Base-by-base conservation (phyloP, 805 yeast species). In the Blastobotrys attinorum region DNA sequence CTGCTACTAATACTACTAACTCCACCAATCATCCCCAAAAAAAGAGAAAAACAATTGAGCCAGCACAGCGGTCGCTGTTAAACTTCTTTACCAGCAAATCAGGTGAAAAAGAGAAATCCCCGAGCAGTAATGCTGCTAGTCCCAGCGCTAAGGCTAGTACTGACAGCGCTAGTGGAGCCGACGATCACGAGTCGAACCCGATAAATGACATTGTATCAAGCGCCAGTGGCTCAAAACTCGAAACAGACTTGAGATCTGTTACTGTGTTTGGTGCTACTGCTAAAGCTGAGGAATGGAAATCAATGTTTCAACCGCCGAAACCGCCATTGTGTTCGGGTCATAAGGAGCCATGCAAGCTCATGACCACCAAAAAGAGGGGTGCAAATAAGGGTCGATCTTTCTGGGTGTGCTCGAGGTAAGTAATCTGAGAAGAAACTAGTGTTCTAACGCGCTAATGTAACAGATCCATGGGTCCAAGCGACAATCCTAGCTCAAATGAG, bases 311-410 rank as follows among this genome's bases (percentile, higher is more conserved):
- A 3, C 47, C 53, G 15, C 52, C 48, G 1, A 36, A 37, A 15
- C 55, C 62, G 1, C 65, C 65, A 2, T 35, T 43, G 1, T 63
- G 67, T 39, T 25, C 40, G 3, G 54, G 37, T 21, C 71, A 66
- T 42, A 35, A 45, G 6, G 65, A 62, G 47, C 66, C 65, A 2
- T 64, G 69, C 43, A 50, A 50, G 10, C 47, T 58, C 22, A 47
- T 51, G 36, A 45, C 42, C 4, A 49, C 65, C 3, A 59, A 53
- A 22, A 64, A 63, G 39, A 50, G 55, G 5, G 67, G 69, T 2
- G 51, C 57, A 10, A 64, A 65, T 39, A 53, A 55, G 38, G 70
- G 70, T 23, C 56, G 68, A 10, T 52, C 53, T 8, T 67, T 67
- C 44, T 67, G 71, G 71, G 50, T 57, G 6, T 67, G 71, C 42